Evolutionary conservation across 2,329 filamentous ascomycete species (phyloP).

Genomic region (Aspergillus arachidicola): DNA sequence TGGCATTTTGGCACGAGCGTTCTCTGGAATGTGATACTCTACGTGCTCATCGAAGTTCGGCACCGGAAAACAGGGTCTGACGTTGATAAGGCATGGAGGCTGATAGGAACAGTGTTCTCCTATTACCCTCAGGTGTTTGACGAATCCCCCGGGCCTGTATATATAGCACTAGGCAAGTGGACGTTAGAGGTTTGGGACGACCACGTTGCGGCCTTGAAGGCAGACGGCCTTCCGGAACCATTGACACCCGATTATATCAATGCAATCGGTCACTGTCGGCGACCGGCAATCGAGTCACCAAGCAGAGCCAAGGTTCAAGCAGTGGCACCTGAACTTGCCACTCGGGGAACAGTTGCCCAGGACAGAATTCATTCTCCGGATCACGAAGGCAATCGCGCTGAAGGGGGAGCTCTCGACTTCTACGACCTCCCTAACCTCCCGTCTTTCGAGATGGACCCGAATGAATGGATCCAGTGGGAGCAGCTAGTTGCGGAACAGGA

Average conservation of each 20-base stretch:
- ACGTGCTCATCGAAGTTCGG: conserved; percentile 33
- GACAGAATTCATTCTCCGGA: background rate
- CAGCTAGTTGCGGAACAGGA: conserved; percentile 17
- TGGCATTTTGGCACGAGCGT: conserved; percentile 31
- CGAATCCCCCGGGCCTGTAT: conserved; percentile 24
- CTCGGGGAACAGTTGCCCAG: background rate
- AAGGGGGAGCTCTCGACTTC: conserved; percentile 10
- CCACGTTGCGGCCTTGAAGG: conserved; percentile 22
- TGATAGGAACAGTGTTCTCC: background rate
- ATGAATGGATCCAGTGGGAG: conserved; percentile 35
- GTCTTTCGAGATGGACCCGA: conserved; percentile 31
- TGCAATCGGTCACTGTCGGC: background rate
- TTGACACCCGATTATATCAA: background rate
- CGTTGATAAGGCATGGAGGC: conserved; percentile 27
- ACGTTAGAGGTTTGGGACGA: conserved; percentile 31
- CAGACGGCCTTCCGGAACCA: conserved; percentile 17
- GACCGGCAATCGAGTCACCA: background rate
- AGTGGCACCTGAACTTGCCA: background rate
- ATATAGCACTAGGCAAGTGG: conserved; percentile 31
- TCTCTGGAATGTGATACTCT: conserved; percentile 35
- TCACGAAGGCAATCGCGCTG: too few relatives aligned
- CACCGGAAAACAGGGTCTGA: conserved; percentile 29
- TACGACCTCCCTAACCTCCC: conserved; percentile 4
- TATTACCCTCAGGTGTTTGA: background rate
- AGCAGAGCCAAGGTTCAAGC: too few relatives aligned